Evolutionary conservation across 2,329 filamentous ascomycete genomes (phyloP).

Genomic region (Sarocladium oryzae): DNA sequence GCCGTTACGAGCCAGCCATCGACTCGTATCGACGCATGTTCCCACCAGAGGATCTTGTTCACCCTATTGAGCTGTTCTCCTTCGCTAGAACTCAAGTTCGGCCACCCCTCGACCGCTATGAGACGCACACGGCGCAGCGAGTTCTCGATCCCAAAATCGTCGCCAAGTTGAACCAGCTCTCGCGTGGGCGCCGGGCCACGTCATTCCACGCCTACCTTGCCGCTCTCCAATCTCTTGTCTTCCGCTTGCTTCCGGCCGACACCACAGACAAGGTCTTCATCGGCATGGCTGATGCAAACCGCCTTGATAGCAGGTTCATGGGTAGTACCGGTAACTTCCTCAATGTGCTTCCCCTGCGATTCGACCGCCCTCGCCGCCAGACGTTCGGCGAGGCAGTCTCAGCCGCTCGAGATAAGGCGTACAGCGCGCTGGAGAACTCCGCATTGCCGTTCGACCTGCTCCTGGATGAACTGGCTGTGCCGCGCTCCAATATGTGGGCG

Average conservation of each 20-base stretch:
- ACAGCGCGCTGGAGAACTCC: slow-evolving; percentile 34
- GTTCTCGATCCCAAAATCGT: neutral
- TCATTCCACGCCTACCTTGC: neutral
- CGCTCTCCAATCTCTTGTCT: neutral
- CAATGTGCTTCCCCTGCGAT: slow-evolving; percentile 21
- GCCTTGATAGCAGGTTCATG: slow-evolving; percentile 25
- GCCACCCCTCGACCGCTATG: slow-evolving; percentile 6
- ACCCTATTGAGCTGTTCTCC: neutral
- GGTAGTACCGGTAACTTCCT: slow-evolving; percentile 35
- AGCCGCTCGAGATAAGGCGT: slow-evolving; percentile 19
- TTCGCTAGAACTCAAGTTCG: slow-evolving; percentile 5
- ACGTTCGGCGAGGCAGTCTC: slow-evolving; percentile 16
- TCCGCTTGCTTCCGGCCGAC: slow-evolving; percentile 23
- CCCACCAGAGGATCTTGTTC: neutral
- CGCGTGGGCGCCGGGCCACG: neutral
- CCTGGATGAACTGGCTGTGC: slow-evolving; percentile 34
- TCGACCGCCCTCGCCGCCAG: slow-evolving; percentile 21
- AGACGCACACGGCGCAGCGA: neutral
- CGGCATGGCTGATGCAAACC: slow-evolving; percentile 40
- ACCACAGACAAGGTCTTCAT: slow-evolving; percentile 34
- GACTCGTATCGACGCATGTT: neutral
- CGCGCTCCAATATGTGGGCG: slow-evolving; percentile 28
- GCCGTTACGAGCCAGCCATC: neutral
- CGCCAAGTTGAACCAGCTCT: neutral
- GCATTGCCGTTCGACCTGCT: slow-evolving; percentile 42